Conservation (phyloP, 306 rosid genomes). For the Spatholobus suberectus region DNA sequence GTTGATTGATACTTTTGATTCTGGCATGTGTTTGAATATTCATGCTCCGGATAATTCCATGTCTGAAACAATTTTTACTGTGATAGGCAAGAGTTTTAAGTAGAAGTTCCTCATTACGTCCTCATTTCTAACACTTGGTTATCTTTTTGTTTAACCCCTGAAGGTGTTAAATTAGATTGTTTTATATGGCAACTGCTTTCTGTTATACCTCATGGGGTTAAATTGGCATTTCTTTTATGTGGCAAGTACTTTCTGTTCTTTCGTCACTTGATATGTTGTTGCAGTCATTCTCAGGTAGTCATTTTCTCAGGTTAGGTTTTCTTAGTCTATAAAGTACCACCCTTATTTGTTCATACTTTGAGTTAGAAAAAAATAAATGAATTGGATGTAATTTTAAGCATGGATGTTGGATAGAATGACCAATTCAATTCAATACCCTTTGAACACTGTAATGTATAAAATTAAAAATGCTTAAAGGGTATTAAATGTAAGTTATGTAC, state of each 20-base stretch:
- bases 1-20: constrained; percentile 43
- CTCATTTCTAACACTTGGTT: neutral
- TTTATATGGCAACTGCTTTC: constrained; percentile 8
- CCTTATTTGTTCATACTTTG: neutral
- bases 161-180: neutral
- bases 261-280: neutral
- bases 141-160: neutral
- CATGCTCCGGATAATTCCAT: constrained; percentile 28
- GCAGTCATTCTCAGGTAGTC: neutral
- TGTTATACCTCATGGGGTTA: neutral
- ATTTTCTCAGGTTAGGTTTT: neutral
- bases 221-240: neutral
- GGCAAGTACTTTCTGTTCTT: neutral
- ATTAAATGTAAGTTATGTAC: neutral
- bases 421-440: neutral
- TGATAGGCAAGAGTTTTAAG: constrained; percentile 5
- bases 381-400: neutral
- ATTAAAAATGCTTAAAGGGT: neutral
- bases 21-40: constrained; percentile 37
- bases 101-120: constrained; percentile 1
- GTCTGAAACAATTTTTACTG: constrained; percentile 16
- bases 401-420: neutral
- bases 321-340: neutral
- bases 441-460: neutral
- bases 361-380: neutral